Evolutionary conservation across 2,329 filamentous ascomycete genomes (phyloP).

Genomic region (Aspergillus tanneri): DNA sequence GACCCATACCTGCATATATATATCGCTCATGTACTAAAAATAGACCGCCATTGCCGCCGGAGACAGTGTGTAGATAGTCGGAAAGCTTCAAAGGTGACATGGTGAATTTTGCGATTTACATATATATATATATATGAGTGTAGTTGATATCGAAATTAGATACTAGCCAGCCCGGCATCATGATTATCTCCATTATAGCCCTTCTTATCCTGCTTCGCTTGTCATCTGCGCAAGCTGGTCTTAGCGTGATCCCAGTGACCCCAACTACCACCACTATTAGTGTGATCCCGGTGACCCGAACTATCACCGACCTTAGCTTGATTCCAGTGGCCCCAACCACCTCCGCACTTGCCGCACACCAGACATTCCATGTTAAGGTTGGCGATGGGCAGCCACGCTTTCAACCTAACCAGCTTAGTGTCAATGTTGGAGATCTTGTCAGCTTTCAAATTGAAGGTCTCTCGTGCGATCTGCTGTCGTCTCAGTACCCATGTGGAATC

Average conservation of each 20-base stretch:
- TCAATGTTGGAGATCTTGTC: background rate
- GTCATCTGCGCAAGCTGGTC: too few species aligned
- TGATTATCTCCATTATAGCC: background rate
- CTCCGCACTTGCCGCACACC: background rate
- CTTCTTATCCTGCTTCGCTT: background rate
- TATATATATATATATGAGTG: background rate
- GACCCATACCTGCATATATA: background rate
- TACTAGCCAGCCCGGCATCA: background rate
- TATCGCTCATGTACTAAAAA: background rate
- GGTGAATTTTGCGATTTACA: background rate
- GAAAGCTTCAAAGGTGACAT: background rate
- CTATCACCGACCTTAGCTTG: too few species aligned
- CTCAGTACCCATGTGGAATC: background rate
- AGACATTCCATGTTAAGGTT: background rate
- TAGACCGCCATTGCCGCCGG: too few species aligned
- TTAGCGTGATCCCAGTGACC: too few species aligned
- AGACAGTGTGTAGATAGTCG: too few species aligned
- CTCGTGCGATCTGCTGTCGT: background rate
- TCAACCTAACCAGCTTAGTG: background rate
- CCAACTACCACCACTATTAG: too few species aligned
- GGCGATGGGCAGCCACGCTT: background rate
- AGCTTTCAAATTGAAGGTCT: background rate
- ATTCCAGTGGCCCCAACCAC: background rate
- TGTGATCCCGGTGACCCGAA: too few species aligned
- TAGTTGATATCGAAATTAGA: background rate